Evolutionary conservation across 352 stramenopile species (phyloP), one percentile per base, ranked within the genome.

Genomic region (Phytophthora fragariaefolia): DNA sequence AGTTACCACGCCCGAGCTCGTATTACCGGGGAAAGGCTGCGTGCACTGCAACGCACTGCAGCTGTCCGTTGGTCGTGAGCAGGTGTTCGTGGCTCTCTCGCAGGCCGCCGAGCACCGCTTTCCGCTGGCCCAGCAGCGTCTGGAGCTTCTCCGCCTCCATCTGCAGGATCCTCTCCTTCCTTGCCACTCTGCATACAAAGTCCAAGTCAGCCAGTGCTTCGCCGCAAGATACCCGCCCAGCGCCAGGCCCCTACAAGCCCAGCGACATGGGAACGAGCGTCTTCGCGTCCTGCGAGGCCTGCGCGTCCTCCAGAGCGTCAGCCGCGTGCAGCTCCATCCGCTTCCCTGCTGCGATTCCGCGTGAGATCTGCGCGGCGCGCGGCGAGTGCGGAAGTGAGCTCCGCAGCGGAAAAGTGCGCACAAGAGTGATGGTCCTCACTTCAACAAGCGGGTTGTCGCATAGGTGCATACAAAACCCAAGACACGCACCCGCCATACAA

Each of bases 141-240:
- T 80, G 64, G 4, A 82, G 58, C 56, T 83, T 82, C 4, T 20
- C 18, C 24, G 63, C 61, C 38, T 87, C 71, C 18, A 45, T 58
- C 43, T 76, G 56, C 46, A 87, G 45, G 22, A 78, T 74, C 6
- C 71, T 74, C 30, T 79, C 74, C 50, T 85, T 87, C 66, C 82
- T 85, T 4, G 70, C 63, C 56, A 84, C 66, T 6, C 78, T 87
- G 27, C 13, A 60, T 34, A 22, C 22, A 65, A 23, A 38, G 1
- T 45, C 10, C 43, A 60, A 53, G 15, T 46, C 40, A 48, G 20
- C 17, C 7, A 48, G 18, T 1, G 34, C 18, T n/a, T 53, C 6
- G 12, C 34, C 9, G n/a, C 27, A 65, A 58, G 32, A n/a, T 42
- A 5, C 22, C 49, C 3, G n/a, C 18, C 2, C 18, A 58, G n/a